Percentiles rank a stretch among this genome's conserved stretches.
Conservation (phyloP, 2,329 filamentous ascomycete species). For the Fusarium bactridioides region DNA sequence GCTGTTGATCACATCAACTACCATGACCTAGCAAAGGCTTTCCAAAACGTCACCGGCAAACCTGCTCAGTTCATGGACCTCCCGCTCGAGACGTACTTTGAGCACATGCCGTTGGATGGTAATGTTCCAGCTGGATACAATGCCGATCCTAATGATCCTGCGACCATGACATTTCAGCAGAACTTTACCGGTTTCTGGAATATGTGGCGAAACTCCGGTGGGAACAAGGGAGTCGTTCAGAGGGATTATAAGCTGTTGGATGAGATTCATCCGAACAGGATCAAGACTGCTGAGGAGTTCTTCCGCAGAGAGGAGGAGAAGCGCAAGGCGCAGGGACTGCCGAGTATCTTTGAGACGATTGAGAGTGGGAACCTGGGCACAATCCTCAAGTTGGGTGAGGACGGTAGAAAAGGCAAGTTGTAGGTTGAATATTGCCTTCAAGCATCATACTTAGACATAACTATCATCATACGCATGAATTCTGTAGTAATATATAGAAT, state of each 20-base stretch:
- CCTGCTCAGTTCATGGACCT: slow-evolving; percentile 11
- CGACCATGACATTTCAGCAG: background rate
- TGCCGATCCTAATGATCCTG: background rate
- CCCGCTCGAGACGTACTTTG: background rate
- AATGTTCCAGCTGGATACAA: background rate
- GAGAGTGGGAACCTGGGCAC: fast-evolving
- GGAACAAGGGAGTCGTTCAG: background rate
- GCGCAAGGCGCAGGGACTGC: background rate
- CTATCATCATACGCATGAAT: fast-evolving
- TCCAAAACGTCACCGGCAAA: slow-evolving; percentile 15
- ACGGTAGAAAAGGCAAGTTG: background rate
- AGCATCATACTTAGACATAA: fast-evolving
- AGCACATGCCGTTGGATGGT: fast-evolving
- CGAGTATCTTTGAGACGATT: background rate
- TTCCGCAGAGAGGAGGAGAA: slow-evolving; percentile 2
- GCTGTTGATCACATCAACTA: slow-evolving; percentile 2
- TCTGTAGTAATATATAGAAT: fast-evolving
- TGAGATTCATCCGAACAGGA: slow-evolving; percentile 15
- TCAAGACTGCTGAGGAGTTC: slow-evolving; percentile 15
- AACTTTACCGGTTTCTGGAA: slow-evolving; percentile 28
- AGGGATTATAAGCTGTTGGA: slow-evolving; percentile 14
- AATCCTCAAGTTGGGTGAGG: background rate
- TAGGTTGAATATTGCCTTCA: background rate
- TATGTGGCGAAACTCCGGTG: slow-evolving; percentile 4
- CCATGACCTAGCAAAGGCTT: background rate